Evolutionary conservation across 164 flowering plant species (phyloP).

Genomic region (Stephania japonica): DNA sequence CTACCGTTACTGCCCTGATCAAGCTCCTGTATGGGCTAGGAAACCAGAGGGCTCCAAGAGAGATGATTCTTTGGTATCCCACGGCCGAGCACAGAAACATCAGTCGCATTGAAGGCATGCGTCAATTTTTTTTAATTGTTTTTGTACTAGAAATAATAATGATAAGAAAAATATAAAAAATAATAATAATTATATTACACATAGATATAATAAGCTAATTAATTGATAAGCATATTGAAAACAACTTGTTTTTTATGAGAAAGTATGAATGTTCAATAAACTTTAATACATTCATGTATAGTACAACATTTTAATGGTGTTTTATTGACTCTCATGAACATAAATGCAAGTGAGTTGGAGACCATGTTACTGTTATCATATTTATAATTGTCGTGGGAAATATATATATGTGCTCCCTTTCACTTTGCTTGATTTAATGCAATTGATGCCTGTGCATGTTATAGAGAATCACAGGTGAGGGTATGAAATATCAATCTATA

Average conservation of each 20-base stretch:
- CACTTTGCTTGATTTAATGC: no score
- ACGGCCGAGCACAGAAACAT: slow-evolving; percentile 82
- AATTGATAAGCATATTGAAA: background rate
- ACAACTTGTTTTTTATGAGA: background rate
- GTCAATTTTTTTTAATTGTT: background rate
- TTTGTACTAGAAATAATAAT: background rate
- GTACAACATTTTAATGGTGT: no score
- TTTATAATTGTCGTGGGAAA: no score
- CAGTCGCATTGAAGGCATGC: slow-evolving; percentile 39
- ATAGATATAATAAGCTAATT: background rate
- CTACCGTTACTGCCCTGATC: slow-evolving; percentile 79
- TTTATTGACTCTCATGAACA: background rate
- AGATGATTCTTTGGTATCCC: slow-evolving; percentile 52
- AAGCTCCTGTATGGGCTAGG: slow-evolving; percentile 91
- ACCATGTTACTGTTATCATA: background rate
- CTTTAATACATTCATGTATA: no score
- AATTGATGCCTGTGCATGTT: background rate
- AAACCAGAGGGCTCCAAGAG: slow-evolving; percentile 73
- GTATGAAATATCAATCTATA: background rate
- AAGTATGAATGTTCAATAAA: no score
- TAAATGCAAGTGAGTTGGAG: background rate
- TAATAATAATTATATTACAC: no score
- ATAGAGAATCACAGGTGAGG: background rate
- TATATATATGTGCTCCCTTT: no score
- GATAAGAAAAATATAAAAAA: background rate